A percentile compares a stretch with the other conserved stretches of the same genome.
phyloP scores from a whole-genome alignment of 2,329 filamentous ascomycete species.

The Claviceps sorghi region DNA sequence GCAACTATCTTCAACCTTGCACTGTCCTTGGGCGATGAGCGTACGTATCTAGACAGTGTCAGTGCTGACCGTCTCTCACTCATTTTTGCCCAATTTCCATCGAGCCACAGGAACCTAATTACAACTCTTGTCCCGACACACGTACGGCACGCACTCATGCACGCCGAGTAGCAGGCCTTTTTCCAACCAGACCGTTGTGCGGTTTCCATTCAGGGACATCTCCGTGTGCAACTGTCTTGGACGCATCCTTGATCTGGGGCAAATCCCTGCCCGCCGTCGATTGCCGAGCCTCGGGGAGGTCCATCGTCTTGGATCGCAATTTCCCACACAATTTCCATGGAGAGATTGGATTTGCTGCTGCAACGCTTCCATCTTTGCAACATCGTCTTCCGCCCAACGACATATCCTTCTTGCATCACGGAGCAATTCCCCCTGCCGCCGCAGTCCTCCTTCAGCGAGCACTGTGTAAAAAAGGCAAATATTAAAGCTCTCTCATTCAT shows the following conservation, averaged over 20 bases:
- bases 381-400: too few species aligned
- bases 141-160: background rate
- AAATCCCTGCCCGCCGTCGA: background rate
- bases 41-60: background rate
- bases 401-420: too few species aligned
- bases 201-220: background rate
- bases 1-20: background rate
- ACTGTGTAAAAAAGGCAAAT: background rate
- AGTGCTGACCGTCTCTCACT: background rate
- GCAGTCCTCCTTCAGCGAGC: too few species aligned
- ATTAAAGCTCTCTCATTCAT: background rate
- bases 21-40: background rate
- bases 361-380: too few species aligned
- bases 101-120: background rate
- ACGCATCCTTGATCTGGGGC: background rate
- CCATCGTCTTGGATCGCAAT: too few species aligned
- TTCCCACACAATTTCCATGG: too few species aligned
- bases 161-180: background rate
- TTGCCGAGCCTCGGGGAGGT: background rate
- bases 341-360: too few species aligned
- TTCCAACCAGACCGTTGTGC: background rate
- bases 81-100: conserved; percentile 3
- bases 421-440: too few species aligned
- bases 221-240: background rate
- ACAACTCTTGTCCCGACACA: too few species aligned